A percentile compares a stretch with the other conserved stretches of the same genome.
Conservation (phyloP, 2,329 filamentous ascomycete genomes). For the Fusarium metavorans region DNA sequence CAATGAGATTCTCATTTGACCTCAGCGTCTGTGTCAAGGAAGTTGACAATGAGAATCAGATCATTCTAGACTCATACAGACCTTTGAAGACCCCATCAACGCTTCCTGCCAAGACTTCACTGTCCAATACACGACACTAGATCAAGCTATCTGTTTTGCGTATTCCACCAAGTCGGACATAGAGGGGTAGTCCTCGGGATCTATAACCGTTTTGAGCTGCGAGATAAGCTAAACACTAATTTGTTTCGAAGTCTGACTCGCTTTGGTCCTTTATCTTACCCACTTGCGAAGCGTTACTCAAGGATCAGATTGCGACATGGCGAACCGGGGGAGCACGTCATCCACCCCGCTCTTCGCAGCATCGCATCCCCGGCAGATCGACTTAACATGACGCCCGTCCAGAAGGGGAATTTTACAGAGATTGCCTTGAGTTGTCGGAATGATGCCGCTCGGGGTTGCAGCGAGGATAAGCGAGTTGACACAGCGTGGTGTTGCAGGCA, state of each 20-base stretch:
- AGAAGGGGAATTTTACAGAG: background rate
- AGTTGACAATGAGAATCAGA: background rate
- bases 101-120: background rate
- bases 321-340: background rate
- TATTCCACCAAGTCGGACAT: background rate
- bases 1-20: background rate
- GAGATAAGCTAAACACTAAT: background rate
- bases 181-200: background rate
- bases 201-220: background rate
- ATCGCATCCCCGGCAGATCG: background rate
- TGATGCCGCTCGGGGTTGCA: background rate
- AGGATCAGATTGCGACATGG: slow-evolving; percentile 2
- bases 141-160: background rate
- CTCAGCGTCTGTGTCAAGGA: no score
- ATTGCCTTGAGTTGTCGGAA: background rate
- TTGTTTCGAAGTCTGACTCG: background rate
- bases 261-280: background rate
- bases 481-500: background rate
- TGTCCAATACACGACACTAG: background rate
- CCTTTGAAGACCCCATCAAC: background rate
- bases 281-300: background rate
- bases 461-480: background rate
- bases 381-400: background rate
- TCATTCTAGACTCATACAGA: background rate
- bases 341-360: background rate